Base-by-base conservation (phyloP, 1,139 yeast genomes). In the Yamadazyma dushanensis region DNA sequence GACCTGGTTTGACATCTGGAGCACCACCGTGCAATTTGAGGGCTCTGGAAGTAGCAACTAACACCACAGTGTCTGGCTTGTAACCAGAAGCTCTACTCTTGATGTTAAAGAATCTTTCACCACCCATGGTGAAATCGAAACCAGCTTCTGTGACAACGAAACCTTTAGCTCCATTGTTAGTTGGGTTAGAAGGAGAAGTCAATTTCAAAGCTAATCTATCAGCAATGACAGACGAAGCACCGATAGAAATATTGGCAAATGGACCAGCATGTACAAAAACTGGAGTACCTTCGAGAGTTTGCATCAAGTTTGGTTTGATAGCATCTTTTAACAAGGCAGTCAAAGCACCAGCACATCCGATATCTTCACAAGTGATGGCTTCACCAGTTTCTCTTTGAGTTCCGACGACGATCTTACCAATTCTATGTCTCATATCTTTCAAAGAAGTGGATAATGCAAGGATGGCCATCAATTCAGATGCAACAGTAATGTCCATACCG, bases 231-330 rank as follows among this genome's bases (percentile, higher is more conserved):
- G 92, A 83, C 1, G 89, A 82, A 11, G 92, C 89, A 53, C 94
- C 94, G 54, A 84, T 84, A 17, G 92, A 83, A 45, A 84, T 84
- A 60, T 84, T 84, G 47, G 94, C 94, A 57, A 84, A 84, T 36
- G 94, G 94, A 43, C 94, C 94, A 22, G 92, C 92, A 53, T 84
- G 94, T 19, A 84, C 88, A 57, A 84, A 75, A 13, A 83, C 92
- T 3, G 92, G 94, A 6, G 90, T 83, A 45, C 94, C 94, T 62
- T 84, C 92, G 51, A 84, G 69, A 28, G 90, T 80, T 65, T 84
- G 94, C 94, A 84, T 84, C 59, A 84, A 67, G 54, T 83, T 84
- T 46, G 94, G 94, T 57, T 83, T 84, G 45, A 83, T 73, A n/a
- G 90, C 87, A 58, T 84, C 92, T 56, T 82, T 83, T 53, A 84